These are phyloP conservation scores for Mycoemilia scoparia DNA, from an alignment of 192 early-diverging fungal genomes.

Conservation along the genomic window DNA sequence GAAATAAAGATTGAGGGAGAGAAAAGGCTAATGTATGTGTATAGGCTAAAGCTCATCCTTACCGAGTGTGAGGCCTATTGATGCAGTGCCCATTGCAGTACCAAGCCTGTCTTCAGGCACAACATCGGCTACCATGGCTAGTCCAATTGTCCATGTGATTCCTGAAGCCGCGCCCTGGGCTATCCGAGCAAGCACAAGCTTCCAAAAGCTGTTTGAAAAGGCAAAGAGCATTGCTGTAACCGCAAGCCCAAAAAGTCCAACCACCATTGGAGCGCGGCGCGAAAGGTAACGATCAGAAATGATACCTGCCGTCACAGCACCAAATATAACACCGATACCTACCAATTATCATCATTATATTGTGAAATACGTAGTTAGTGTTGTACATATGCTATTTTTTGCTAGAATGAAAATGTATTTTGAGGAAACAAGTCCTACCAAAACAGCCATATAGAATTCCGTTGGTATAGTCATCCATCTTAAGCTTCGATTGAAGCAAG, in stretches of 20 bases:
- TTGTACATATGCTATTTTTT: too few species aligned
- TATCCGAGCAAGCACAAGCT: constrained; percentile 36
- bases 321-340: constrained; percentile 32
- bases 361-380: too few species aligned
- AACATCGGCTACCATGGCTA: constrained; percentile 39
- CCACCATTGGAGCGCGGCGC: constrained; percentile 39
- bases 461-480: constrained; percentile 19
- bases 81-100: constrained; percentile 38
- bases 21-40: too few species aligned
- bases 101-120: constrained; percentile 31
- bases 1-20: too few species aligned
- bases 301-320: constrained; percentile 35
- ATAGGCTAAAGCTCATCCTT: too few species aligned
- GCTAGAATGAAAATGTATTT: too few species aligned
- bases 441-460: constrained; percentile 41
- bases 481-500: constrained; percentile 28
- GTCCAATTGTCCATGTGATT: constrained; percentile 37
- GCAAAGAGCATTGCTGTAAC: constrained; percentile 36
- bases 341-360: too few species aligned
- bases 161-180: constrained; percentile 42
- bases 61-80: too few species aligned
- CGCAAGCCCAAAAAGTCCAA: constrained; percentile 32
- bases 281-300: constrained; percentile 39
- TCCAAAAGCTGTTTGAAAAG: constrained; percentile 26
- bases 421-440: too few species aligned